These are phyloP conservation scores for Diplodia mutila DNA, from an alignment of 2,329 filamentous ascomycete species.

Conservation along the genomic window DNA sequence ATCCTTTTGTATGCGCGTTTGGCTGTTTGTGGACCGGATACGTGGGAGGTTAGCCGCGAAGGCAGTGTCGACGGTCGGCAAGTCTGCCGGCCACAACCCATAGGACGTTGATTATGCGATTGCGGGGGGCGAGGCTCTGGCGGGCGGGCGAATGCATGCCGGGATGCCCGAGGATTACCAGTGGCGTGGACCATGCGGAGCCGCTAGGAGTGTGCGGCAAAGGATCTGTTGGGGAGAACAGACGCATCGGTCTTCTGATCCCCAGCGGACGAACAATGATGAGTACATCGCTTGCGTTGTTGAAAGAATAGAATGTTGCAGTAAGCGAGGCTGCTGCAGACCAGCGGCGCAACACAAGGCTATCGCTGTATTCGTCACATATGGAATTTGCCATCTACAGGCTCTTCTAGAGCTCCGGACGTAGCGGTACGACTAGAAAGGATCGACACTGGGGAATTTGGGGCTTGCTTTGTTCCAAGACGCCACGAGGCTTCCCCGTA, in stretches of 20 bases:
- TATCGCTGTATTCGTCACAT: no score
- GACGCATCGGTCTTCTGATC: not conserved
- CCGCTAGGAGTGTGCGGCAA: not conserved
- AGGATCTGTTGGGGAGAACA: not conserved
- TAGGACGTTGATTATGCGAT: not conserved
- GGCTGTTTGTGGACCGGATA: not conserved
- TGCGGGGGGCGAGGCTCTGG: not conserved
- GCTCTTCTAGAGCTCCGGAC: no score
- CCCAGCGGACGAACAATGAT: not conserved
- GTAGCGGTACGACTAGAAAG: no score
- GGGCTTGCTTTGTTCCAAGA: no score
- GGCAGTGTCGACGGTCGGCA: not conserved
- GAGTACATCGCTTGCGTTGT: not conserved
- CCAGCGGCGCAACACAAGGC: no score
- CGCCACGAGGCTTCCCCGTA: no score
- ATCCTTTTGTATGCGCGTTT: no score
- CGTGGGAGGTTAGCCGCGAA: not conserved
- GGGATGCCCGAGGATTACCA: not conserved
- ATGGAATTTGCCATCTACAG: no score
- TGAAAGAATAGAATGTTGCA: no score
- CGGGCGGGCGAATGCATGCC: not conserved
- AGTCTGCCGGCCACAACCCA: not conserved
- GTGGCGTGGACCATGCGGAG: not conserved
- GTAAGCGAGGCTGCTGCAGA: no score
- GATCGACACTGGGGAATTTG: no score